Evolutionary conservation across 331 rosid genomes (phyloP), one percentile per base, ranked within the genome.

Genomic region (Rhamnella rubrinervis): DNA sequence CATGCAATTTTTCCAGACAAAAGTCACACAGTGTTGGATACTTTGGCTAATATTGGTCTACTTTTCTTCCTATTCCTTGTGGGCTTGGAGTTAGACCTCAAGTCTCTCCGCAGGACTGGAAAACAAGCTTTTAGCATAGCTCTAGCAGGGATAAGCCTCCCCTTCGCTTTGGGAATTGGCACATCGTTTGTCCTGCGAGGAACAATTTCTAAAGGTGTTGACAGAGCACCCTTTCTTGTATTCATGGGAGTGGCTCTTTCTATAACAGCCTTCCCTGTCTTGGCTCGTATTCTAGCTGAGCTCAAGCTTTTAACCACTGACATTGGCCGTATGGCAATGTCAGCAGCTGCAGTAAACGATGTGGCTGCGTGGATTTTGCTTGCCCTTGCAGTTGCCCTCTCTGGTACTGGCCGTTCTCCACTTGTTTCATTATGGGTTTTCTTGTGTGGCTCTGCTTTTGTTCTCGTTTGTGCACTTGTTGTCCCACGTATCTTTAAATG

Each of bases 201-300:
- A 66, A 87, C 91, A 3, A 82, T 87, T 21, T 74, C 89, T 35
- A 39, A 76, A 59, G 91, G 89, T 19, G 88, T 82, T 31, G 15
- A 69, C 5, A 59, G 63, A 71, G 74, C 85, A 14, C 85, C 91
- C 4, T 90, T 90, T 65, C 81, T 90, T 21, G 84, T 90, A 0
- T 89, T 89, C 77, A 83, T 80, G 82, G 96, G 96, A 1, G 93
- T 89, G 6, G 91, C 96, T 2, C 86, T 89, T 46, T 89, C 96
- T 26, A 85, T 89, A 0, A 89, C 89, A 0, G 91, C 93, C 31
- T 87, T 89, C 69, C 91, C 89, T 1, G 93, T 89, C 8, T 72
- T 89, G 47, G 96, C 93, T 1, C 86, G 91, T 20, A 89, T 89
- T 40, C 21, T 89, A 59, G 89, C 93, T 5, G 93, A 89, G 74